phyloP scores from a whole-genome alignment of 2,329 filamentous ascomycete species.

The Pseudopithomyces maydicus region DNA sequence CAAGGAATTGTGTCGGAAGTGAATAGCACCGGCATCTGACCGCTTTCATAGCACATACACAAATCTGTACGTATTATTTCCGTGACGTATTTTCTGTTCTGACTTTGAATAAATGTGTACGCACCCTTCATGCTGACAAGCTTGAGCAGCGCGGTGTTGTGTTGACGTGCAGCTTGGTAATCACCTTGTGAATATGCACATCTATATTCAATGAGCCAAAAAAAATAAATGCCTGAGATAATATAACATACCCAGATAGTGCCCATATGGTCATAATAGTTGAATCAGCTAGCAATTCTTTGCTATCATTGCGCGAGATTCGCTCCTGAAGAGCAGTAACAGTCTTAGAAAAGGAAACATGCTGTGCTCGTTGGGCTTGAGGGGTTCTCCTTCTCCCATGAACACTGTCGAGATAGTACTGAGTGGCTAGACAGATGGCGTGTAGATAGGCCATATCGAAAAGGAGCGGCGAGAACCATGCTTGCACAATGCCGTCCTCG shows the following conservation, averaged over 20 bases:
- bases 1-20: background rate
- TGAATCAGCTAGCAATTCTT: background rate
- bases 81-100: background rate
- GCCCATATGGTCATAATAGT: background rate
- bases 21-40: background rate
- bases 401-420: background rate
- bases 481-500: background rate
- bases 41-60: background rate
- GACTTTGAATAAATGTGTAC: background rate
- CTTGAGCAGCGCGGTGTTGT: background rate
- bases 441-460: background rate
- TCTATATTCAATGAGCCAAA: background rate
- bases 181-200: background rate
- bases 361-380: background rate
- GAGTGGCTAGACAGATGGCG: background rate
- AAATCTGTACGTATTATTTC: slow-evolving; percentile 3
- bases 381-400: background rate
- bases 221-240: background rate
- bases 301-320: background rate
- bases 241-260: background rate
- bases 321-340: background rate
- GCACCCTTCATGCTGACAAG: background rate
- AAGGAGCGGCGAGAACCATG: background rate
- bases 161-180: background rate
- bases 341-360: background rate